phyloP scores from a whole-genome alignment of 495 filamentous ascomycete species.

The Durotheca rogersii region DNA sequence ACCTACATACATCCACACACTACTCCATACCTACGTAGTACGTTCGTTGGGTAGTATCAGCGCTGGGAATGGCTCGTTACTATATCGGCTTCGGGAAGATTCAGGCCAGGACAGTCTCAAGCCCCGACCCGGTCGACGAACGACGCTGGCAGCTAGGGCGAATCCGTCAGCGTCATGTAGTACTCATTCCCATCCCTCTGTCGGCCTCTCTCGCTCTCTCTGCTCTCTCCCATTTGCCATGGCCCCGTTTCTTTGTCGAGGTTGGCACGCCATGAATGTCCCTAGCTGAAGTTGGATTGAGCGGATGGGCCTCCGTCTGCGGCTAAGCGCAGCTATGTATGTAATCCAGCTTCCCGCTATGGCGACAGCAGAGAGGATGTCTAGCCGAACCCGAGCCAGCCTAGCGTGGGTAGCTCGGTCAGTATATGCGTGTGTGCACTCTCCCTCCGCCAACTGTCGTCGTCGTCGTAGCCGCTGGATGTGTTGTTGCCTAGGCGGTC shows the following conservation, averaged over 20 bases:
- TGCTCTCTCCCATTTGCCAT: slow-evolving; percentile 18
- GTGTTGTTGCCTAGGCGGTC: background rate
- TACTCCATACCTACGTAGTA: slow-evolving; percentile 3
- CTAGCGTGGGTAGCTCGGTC: no score
- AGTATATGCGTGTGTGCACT: no score
- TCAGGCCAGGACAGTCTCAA: slow-evolving; percentile 28
- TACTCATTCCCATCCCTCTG: slow-evolving; percentile 22
- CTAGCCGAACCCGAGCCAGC: no score
- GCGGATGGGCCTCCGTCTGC: slow-evolving; percentile 14
- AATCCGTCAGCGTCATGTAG: slow-evolving; percentile 31
- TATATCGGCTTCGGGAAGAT: slow-evolving; percentile 16
- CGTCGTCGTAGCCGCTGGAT: slow-evolving; percentile 1
- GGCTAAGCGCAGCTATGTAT: slow-evolving; percentile 32
- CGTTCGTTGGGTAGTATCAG: no score
- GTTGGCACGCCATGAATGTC: no score
- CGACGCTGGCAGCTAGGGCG: no score
- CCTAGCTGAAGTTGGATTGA: slow-evolving; percentile 23
- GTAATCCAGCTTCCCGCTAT: slow-evolving; percentile 14
- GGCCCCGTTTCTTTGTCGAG: slow-evolving; percentile 21
- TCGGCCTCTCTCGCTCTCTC: no score
- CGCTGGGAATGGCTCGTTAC: no score
- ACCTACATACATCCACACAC: background rate
- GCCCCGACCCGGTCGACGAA: slow-evolving; percentile 19
- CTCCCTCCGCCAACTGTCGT: slow-evolving; percentile 11
- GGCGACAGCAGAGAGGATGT: no score